Evolutionary conservation across 805 yeast species (phyloP).

Genomic region (Candida namnaoensis): DNA sequence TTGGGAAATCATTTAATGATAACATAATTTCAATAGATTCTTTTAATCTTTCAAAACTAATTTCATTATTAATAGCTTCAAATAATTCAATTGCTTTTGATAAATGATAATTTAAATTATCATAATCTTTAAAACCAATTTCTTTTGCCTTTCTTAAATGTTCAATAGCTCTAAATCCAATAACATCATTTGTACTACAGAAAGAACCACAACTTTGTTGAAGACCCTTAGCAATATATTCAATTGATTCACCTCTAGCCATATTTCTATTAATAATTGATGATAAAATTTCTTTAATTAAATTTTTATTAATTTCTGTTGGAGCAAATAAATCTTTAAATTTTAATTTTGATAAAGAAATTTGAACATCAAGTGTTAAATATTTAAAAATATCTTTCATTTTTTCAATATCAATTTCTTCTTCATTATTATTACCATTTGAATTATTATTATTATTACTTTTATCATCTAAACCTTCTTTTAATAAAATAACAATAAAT

Average conservation of each 20-base stretch:
- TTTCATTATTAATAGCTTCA: slow-evolving; percentile 69
- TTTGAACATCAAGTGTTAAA: slow-evolving; percentile 59
- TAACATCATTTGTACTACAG: slow-evolving; percentile 89
- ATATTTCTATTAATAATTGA: slow-evolving; percentile 86
- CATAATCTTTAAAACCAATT: slow-evolving; percentile 63
- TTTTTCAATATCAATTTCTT: slow-evolving; percentile 23
- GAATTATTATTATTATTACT: slow-evolving; percentile 20
- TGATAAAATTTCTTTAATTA: slow-evolving; percentile 80
- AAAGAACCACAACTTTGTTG: slow-evolving; percentile 93
- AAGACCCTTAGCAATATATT: slow-evolving; percentile 74
- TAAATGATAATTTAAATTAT: slow-evolving; percentile 56
- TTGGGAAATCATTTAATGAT: slow-evolving; percentile 69
- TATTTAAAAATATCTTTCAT: slow-evolving; percentile 64
- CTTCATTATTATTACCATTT: slow-evolving; percentile 5
- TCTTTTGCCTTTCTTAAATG: slow-evolving; percentile 81
- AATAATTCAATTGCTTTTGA: slow-evolving; percentile 68
- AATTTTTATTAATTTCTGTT: slow-evolving; percentile 36
- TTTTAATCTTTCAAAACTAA: slow-evolving; percentile 70
- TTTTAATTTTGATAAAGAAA: slow-evolving; percentile 53
- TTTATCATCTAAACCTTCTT: slow-evolving; percentile 36
- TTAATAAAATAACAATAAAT: slow-evolving; percentile 72
- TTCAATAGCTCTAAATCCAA: slow-evolving; percentile 90
- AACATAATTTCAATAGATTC: slow-evolving; percentile 77
- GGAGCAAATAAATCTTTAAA: slow-evolving; percentile 78
- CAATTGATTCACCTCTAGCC: slow-evolving; percentile 88